Evolutionary conservation across 148 eudicot genomes (phyloP).

Genomic region (Oxyria digyna): DNA sequence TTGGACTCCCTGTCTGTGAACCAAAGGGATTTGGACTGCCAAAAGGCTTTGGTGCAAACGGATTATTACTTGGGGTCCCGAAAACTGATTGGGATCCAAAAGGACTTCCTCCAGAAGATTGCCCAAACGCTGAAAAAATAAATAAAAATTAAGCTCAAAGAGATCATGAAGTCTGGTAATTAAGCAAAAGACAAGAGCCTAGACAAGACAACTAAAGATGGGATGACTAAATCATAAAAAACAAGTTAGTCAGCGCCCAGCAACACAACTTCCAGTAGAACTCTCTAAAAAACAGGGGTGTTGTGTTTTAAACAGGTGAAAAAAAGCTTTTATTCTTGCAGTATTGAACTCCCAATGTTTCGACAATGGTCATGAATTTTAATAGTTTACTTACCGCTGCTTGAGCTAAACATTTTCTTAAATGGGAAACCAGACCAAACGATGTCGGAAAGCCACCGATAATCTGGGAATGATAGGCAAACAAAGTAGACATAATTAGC

Average conservation of each 20-base stretch:
- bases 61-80: slow-evolving; percentile 64
- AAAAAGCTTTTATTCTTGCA: background rate
- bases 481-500: background rate
- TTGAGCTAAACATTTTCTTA: slow-evolving; percentile 12
- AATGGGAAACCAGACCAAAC: background rate
- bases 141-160: background rate
- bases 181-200: background rate
- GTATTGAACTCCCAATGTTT: background rate
- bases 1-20: slow-evolving; percentile 67
- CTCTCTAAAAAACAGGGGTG: background rate
- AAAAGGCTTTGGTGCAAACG: slow-evolving; percentile 83
- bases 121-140: slow-evolving; percentile 70
- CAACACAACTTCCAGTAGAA: background rate
- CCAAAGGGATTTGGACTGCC: slow-evolving; percentile 73
- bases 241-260: background rate
- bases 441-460: background rate
- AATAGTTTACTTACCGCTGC: slow-evolving; percentile 5
- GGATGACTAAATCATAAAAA: background rate
- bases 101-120: slow-evolving; percentile 56
- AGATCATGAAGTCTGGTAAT: background rate
- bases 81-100: slow-evolving; percentile 81
- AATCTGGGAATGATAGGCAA: background rate
- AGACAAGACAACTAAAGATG: background rate
- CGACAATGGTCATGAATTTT: background rate
- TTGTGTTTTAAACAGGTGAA: background rate